phyloP scores from a whole-genome alignment of 225 moss, liverwort and hornwort species.

The Sphagnum tenellum region DNA sequence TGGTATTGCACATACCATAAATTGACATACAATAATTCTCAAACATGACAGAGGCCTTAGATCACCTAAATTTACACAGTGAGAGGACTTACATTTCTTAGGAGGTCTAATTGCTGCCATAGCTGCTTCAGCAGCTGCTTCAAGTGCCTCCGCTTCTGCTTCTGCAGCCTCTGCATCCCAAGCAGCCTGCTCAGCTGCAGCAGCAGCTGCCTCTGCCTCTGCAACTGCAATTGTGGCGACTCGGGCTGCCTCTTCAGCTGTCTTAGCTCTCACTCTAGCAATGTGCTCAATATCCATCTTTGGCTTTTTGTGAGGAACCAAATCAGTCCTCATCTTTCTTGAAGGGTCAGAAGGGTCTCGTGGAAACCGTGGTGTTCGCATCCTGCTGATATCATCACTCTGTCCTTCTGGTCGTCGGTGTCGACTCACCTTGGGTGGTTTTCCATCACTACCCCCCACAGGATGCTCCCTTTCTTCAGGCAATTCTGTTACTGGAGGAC shows the following conservation, averaged over 20 bases:
- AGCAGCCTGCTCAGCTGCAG: slow-evolving; percentile 92
- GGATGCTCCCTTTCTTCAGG: slow-evolving; percentile 45
- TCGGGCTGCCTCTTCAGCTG: slow-evolving; percentile 93
- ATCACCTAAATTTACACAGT: not conserved
- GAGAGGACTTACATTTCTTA: slow-evolving; percentile 62
- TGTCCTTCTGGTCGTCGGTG: slow-evolving; percentile 66
- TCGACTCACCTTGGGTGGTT: slow-evolving; percentile 54
- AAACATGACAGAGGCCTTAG: not conserved
- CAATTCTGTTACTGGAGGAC: slow-evolving; percentile 35
- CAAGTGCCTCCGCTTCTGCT: slow-evolving; percentile 90
- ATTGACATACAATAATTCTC: not conserved
- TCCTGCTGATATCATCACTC: slow-evolving; percentile 64
- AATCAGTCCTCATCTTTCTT: slow-evolving; percentile 67
- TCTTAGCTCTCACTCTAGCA: slow-evolving; percentile 74
- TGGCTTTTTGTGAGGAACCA: slow-evolving; percentile 47
- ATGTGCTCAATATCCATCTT: slow-evolving; percentile 76
- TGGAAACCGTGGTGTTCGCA: slow-evolving; percentile 76
- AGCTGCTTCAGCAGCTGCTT: slow-evolving; percentile 94
- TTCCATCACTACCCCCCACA: slow-evolving; percentile 52
- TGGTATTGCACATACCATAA: too few species aligned
- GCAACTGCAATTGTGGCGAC: slow-evolving; percentile 94
- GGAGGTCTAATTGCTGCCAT: slow-evolving; percentile 76
- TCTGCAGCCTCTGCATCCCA: slow-evolving; percentile 92
- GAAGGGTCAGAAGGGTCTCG: slow-evolving; percentile 78
- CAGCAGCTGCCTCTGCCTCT: slow-evolving; percentile 93